Percentiles rank a stretch among this genome's conserved stretches.
These are phyloP conservation scores for Hagleromyces aurorensis DNA, from an alignment of 805 yeast genomes.

Conservation along the genomic window DNA sequence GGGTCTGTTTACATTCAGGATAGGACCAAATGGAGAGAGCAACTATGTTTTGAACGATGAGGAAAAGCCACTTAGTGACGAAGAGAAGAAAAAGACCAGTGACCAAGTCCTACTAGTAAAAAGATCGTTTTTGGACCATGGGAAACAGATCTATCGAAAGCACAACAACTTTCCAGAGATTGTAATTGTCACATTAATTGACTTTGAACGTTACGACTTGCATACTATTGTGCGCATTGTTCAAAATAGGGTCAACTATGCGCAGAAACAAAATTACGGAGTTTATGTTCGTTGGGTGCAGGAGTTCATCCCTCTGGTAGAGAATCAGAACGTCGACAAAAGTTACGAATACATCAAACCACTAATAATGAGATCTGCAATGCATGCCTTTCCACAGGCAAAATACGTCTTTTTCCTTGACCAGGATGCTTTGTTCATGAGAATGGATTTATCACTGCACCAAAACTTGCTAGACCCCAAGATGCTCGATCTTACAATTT, in stretches of 20 bases:
- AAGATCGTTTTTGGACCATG: constrained; percentile 56
- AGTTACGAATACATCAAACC: constrained; percentile 23
- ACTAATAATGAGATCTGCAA: constrained; percentile 64
- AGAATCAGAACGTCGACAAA: constrained; percentile 34
- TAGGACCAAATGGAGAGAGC: constrained; percentile 39
- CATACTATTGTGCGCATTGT: constrained; percentile 59
- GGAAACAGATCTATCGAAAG: constrained; percentile 41
- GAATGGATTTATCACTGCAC: constrained; percentile 51
- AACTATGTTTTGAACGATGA: constrained; percentile 32
- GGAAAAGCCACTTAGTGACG: constrained; percentile 37
- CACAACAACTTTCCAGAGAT: constrained; percentile 43
- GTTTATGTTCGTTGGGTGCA: constrained; percentile 77
- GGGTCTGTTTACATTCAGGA: constrained; percentile 41
- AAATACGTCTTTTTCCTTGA: constrained; percentile 86
- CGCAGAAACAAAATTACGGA: constrained; percentile 73
- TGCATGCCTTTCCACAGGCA: constrained; percentile 88
- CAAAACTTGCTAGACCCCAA: constrained; percentile 52
- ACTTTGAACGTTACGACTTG: constrained; percentile 56
- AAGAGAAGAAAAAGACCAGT: constrained; percentile 25
- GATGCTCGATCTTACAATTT: constrained; percentile 54
- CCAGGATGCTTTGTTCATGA: constrained; percentile 69
- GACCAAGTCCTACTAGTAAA: constrained; percentile 38
- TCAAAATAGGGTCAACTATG: constrained; percentile 84
- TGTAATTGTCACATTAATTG: constrained; percentile 71
- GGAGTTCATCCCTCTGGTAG: constrained; percentile 63